Base-by-base conservation (phyloP, 148 eudicot genomes). In the Cornus controversa region DNA sequence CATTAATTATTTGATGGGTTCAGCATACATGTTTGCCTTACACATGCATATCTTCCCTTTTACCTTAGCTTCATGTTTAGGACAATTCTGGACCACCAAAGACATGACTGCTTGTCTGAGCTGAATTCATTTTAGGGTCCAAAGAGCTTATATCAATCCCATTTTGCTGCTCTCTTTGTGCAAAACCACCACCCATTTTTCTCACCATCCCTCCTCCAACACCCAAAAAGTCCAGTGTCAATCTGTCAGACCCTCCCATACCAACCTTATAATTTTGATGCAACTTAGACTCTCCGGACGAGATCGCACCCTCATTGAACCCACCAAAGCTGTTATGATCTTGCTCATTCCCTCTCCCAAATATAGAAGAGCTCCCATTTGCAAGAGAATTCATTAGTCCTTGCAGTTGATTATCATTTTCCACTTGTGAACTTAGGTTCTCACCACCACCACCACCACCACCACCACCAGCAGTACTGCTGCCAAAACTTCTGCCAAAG, bases 151-250 rank as follows among this genome's bases (percentile, higher is more conserved):
- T 22, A 14, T 69, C 72, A 6, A 69, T 40, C 1, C 53, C 72
- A 37, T 40, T 24, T 40, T 23, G 76, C 2, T 81, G 76, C 0
- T 81, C 80, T 63, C 66, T 67, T 53, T 77, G 68, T 31, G 66
- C 36, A 2, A 25, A 69, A 6, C 85, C 82, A 16, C 82, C 82
- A 64, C 88, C 82, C 85, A 85, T 79, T 72, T 78, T 85, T 78
- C 87, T 87, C n/a, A 87, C 86, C 18, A 86, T 81, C 71, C 85
- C 88, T 15, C 91, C 74, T 13, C 81, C 89, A 9, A 90, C 89
- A 5, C 93, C 93, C 3, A 90, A 85, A 63, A 90, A 90, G 47
- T 90, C 93, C 78, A 86, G 77, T 2, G 93, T 90, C 67, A 86
- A 50, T 20, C 88, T 79, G 7, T 88, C 85, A 11, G 85, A 79